Evolutionary conservation across 1,284 basidiomycete genomes (phyloP), one percentile per base, ranked within the genome.

Genomic region (Ceratobasidium sp.): DNA sequence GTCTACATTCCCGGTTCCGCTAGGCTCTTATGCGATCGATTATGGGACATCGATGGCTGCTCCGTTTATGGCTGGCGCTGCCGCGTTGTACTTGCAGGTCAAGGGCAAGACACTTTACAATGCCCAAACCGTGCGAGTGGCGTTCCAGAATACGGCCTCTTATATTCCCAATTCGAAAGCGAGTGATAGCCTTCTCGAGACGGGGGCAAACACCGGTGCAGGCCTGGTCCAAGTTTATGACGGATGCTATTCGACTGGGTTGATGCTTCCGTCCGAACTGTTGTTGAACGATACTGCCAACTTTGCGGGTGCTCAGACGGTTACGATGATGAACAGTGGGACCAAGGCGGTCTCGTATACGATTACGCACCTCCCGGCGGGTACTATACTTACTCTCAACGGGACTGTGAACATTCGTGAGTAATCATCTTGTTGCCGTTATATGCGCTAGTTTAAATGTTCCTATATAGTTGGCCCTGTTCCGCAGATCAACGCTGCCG

Each of bases 171-270:
- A 9, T 26, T 78, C 82, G 45, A 79, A 81, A 5, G 79, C 90
- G 8, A 77, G 81, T 0, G 80, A 83, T 3, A 85, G 85, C 52
- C 83, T 82, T 50, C 83, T 83, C 21, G 84, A 84, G 26, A 89
- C 88, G 10, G 83, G 87, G 8, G 85, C 87, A 1, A 85, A 87
- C 69, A 87, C 89, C 75, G 92, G 92, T 45, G 85, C 88, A 23
- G 91, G 91, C 26, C 78, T 91, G 62, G 82, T 92, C 71, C 83
- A 92, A 76, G 85, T 87, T 12, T 88, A 84, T 79, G 83, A 85
- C 73, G 90, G 90, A 0, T n/a, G 12, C 9, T n/a, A 50, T n/a
- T 18, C n/a, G 9, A 50, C 46, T 12, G 21, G 16, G 46, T n/a
- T 16, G 12, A 50, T 23, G 4, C 18, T 18, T 16, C 46, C 46